A percentile compares a stretch with the other conserved stretches of the same genome.
Conservation (phyloP, 2,329 filamentous ascomycete species). For the Tolypocladium tropicale region DNA sequence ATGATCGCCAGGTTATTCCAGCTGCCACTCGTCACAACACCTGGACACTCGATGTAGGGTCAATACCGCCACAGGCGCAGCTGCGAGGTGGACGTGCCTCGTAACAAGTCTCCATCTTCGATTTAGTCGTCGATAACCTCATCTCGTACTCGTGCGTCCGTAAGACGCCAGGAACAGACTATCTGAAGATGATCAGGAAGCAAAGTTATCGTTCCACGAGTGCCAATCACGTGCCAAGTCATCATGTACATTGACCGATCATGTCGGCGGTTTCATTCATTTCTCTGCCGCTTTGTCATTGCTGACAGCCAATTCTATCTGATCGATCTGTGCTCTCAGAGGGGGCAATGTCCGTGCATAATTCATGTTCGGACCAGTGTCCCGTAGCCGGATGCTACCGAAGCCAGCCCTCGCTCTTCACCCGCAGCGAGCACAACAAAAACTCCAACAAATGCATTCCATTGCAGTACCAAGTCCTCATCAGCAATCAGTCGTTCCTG, state of each 20-base stretch:
- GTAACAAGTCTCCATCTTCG: too few relatives aligned
- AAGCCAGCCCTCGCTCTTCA: neutral
- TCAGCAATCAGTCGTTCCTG: neutral
- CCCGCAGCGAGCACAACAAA: neutral
- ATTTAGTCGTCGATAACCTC: too few relatives aligned
- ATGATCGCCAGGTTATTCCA: too few relatives aligned
- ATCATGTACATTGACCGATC: neutral
- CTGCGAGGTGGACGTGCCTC: too few relatives aligned
- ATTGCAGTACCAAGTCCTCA: neutral
- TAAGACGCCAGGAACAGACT: neutral
- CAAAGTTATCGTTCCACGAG: neutral
- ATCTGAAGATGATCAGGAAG: neutral
- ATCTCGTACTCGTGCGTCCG: neutral
- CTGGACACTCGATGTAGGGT: too few relatives aligned
- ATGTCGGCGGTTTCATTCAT: neutral
- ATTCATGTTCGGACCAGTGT: neutral
- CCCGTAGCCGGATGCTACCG: neutral
- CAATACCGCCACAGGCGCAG: too few relatives aligned
- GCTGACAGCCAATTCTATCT: slow-evolving; percentile 14
- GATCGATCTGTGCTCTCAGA: neutral
- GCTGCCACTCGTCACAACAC: too few relatives aligned
- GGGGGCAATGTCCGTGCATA: neutral
- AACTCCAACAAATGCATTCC: neutral
- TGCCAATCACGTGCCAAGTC: neutral
- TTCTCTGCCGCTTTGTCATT: slow-evolving; percentile 7